Evolutionary conservation across 2,329 filamentous ascomycete genomes (phyloP).

Genomic region (Ceratocystis diversiconidia): DNA sequence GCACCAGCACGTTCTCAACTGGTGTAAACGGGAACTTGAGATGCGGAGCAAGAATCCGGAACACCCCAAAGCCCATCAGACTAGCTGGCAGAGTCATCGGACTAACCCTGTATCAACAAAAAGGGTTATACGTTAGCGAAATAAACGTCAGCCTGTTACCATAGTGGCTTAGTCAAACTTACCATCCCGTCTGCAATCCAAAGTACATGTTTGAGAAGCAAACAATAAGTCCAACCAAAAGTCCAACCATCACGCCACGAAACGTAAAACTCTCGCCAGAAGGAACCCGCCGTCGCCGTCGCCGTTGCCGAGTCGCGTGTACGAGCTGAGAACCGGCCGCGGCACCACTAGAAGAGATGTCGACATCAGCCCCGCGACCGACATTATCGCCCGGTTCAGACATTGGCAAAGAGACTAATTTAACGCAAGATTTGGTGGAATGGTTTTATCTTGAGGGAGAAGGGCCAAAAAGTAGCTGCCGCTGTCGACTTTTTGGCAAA

Average conservation of each 20-base stretch:
- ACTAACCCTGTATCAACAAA: constrained; percentile 30
- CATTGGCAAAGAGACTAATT: background rate
- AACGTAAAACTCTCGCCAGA: constrained; percentile 63
- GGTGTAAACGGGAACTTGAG: constrained; percentile 75
- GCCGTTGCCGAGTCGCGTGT: background rate
- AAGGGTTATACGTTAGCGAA: background rate
- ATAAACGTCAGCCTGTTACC: background rate
- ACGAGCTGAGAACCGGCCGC: background rate
- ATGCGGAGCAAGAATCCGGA: constrained; percentile 61
- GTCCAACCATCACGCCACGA: constrained; percentile 64
- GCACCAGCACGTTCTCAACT: constrained; percentile 90
- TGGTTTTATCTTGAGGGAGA: background rate
- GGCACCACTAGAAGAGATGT: background rate
- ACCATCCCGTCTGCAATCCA: constrained; percentile 67
- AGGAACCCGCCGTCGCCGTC: background rate
- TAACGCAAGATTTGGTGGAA: too few relatives aligned
- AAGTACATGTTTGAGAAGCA: constrained; percentile 98
- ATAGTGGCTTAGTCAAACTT: constrained; percentile 4
- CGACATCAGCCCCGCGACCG: background rate
- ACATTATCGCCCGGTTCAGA: background rate
- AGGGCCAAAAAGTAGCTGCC: background rate
- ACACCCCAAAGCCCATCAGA: constrained; percentile 86
- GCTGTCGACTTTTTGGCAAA: background rate
- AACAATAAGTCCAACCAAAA: constrained; percentile 76
- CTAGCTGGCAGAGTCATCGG: constrained; percentile 97